Conservation (phyloP, 2,329 filamentous ascomycete genomes). For the Colletotrichum eleusines region DNA sequence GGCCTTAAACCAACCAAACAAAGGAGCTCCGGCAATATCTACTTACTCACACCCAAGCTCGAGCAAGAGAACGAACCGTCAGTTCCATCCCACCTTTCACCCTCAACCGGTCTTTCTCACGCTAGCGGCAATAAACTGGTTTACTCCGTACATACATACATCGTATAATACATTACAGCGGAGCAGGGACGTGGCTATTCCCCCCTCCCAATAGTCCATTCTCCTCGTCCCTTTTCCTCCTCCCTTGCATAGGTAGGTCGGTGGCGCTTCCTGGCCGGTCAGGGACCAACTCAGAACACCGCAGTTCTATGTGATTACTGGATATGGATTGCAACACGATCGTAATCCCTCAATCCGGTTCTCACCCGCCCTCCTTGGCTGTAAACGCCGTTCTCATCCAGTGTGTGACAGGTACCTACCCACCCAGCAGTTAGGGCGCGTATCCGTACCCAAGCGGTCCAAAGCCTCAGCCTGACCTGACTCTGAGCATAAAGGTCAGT, state of each 20-base stretch:
- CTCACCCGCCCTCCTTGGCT: not conserved
- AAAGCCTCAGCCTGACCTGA: not conserved
- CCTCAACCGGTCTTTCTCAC: not conserved
- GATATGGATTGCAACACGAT: not conserved
- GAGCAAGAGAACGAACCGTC: conserved; percentile 16
- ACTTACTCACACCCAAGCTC: not conserved
- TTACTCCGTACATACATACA: too few species aligned
- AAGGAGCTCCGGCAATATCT: not conserved
- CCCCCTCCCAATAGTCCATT: not conserved
- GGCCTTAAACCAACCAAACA: not conserved
- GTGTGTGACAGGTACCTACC: not conserved
- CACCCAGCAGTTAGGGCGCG: not conserved
- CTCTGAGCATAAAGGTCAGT: not conserved
- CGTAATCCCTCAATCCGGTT: conserved; percentile 13
- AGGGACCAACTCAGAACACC: not conserved
- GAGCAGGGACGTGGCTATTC: not conserved
- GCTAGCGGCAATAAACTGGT: not conserved
- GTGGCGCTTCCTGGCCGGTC: not conserved
- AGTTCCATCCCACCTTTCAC: conserved; percentile 3
- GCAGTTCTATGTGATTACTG: not conserved
- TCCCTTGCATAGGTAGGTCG: conserved; percentile 9
- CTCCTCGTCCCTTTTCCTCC: not conserved
- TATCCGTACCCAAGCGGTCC: conserved; percentile 3
- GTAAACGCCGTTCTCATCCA: not conserved
- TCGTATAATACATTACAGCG: too few species aligned